Evolutionary conservation across 192 early-diverging fungal genomes (phyloP).

Genomic region (Spizellomyces sp.): DNA sequence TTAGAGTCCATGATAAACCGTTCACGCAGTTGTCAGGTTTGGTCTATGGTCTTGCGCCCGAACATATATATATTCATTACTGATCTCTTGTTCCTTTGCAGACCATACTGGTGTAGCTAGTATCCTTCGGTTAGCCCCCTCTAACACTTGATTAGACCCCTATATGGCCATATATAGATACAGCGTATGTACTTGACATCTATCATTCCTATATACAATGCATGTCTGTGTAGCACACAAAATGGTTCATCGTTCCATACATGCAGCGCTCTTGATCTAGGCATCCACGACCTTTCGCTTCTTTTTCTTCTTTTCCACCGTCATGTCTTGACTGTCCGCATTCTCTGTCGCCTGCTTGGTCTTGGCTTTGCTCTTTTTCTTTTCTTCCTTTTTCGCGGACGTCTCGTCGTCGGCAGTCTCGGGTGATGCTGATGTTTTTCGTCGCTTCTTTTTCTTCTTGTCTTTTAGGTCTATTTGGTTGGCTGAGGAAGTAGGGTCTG

Average conservation of each 20-base stretch:
- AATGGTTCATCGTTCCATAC: too few relatives aligned
- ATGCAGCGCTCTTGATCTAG: too few relatives aligned
- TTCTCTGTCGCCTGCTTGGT: not conserved
- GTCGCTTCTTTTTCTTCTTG: conserved; percentile 24
- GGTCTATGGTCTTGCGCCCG: not conserved
- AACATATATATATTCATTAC: not conserved
- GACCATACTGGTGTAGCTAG: conserved; percentile 4
- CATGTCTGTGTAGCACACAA: too few relatives aligned
- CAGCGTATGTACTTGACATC: too few relatives aligned
- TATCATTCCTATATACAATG: too few relatives aligned
- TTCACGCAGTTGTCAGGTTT: conserved; percentile 20
- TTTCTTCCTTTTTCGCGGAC: conserved; percentile 24
- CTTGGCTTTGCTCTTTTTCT: conserved; percentile 11
- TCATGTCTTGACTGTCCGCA: not conserved
- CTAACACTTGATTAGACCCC: too few relatives aligned
- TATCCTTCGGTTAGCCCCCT: not conserved
- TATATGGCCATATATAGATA: too few relatives aligned
- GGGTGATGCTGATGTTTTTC: conserved; percentile 1
- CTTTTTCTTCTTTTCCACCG: conserved; percentile 19
- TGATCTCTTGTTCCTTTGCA: not conserved
- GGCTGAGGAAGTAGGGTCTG: too few relatives aligned
- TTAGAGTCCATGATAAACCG: conserved; percentile 2
- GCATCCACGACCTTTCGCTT: conserved; percentile 8
- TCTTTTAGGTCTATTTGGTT: not conserved
- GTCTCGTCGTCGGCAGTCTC: conserved; percentile 17